phyloP scores from a whole-genome alignment of 2,329 filamentous ascomycete species.

The Talaromyces sp. region DNA sequence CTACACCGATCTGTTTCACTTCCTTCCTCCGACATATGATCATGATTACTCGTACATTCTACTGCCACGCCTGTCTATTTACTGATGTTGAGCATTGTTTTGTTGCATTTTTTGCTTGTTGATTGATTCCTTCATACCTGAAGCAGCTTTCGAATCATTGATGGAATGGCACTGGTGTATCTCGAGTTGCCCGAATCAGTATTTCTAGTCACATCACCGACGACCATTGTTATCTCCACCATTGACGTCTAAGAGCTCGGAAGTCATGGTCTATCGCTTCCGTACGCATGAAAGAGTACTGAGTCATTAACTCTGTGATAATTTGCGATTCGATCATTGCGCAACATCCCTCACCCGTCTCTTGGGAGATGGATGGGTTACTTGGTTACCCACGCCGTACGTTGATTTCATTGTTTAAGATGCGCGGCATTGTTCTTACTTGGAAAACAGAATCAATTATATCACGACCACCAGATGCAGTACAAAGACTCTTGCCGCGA shows the following conservation, averaged over 20 bases:
- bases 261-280: background rate
- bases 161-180: background rate
- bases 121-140: too few relatives aligned
- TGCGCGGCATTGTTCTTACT: background rate
- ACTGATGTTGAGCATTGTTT: background rate
- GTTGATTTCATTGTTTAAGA: background rate
- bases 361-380: background rate
- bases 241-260: background rate
- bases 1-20: background rate
- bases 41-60: background rate
- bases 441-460: background rate
- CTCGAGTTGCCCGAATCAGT: background rate
- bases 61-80: background rate
- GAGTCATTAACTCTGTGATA: background rate
- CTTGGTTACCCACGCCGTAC: slow-evolving; percentile 1
- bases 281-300: background rate
- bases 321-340: background rate
- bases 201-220: background rate
- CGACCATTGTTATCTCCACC: background rate
- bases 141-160: background rate
- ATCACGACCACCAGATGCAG: slow-evolving; percentile 2
- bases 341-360: background rate
- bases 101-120: background rate
- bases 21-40: background rate
- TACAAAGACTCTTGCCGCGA: background rate